phyloP scores from a whole-genome alignment of 192 early-diverging fungal species.

The Entomortierella lignicola region DNA sequence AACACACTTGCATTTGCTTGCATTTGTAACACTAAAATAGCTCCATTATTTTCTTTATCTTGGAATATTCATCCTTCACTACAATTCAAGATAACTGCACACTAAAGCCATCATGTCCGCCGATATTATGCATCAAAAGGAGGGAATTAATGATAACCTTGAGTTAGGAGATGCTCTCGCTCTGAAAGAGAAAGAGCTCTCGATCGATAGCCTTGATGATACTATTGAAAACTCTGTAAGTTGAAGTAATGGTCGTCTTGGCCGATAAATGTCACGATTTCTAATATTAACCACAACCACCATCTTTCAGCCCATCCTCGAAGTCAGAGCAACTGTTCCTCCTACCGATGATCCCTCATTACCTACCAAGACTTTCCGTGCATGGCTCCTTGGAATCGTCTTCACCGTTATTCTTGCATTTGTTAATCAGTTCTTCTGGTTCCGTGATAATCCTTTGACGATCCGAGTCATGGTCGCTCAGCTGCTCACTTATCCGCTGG shows the following conservation, averaged over 20 bases:
- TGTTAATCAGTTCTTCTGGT: constrained; percentile 89
- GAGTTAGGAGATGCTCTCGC: constrained; percentile 24
- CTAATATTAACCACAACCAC: not conserved
- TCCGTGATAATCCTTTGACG: constrained; percentile 82
- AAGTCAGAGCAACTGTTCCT: constrained; percentile 75
- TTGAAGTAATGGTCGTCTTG: not conserved
- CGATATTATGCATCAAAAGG: constrained; percentile 24
- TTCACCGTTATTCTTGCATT: constrained; percentile 73
- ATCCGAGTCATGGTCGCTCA: constrained; percentile 78
- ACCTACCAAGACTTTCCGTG: constrained; percentile 78
- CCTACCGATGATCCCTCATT: constrained; percentile 75
- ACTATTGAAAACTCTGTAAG: constrained; percentile 56
- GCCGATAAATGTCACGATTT: not conserved
- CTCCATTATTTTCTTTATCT: no score
- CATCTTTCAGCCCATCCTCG: constrained; percentile 66
- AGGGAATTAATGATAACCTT: constrained; percentile 10
- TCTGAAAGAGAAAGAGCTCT: constrained; percentile 25
- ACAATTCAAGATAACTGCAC: not conserved
- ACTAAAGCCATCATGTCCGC: constrained; percentile 16
- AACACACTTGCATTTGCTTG: no score
- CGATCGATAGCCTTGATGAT: constrained; percentile 27
- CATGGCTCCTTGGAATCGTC: constrained; percentile 77
- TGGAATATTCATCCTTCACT: no score
- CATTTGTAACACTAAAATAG: no score
- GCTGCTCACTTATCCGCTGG: constrained; percentile 81